phyloP scores from a whole-genome alignment of 2,329 filamentous ascomycete genomes.

The Alternaria novae-zelandiae region DNA sequence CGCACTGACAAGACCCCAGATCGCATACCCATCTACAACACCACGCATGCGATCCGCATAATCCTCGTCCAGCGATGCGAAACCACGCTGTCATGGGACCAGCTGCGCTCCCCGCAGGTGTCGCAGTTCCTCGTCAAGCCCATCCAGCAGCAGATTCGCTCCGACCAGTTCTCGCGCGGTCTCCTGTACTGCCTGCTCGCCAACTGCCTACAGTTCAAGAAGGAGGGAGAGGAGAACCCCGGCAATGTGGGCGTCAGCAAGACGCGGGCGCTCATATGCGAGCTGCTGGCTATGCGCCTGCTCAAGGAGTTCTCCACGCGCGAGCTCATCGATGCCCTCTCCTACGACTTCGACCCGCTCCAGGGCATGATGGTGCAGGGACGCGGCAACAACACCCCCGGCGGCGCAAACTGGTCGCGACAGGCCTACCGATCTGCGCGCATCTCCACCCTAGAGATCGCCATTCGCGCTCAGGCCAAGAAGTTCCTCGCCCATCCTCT shows the following conservation, averaged over 20 bases:
- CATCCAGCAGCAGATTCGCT: constrained; percentile 86
- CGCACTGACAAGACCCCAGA: constrained; percentile 60
- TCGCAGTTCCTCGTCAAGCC: constrained; percentile 96
- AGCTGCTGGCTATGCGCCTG: constrained; percentile 86
- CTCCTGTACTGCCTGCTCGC: constrained; percentile 90
- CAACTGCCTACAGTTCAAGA: constrained; percentile 91
- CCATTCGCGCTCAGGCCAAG: constrained; percentile 91
- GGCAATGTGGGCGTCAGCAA: constrained; percentile 83
- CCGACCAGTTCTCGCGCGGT: constrained; percentile 82
- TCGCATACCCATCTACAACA: constrained; percentile 83
- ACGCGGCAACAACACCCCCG: constrained; percentile 35
- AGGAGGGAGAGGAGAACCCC: constrained; percentile 81
- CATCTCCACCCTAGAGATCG: constrained; percentile 89
- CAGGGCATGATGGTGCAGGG: constrained; percentile 72
- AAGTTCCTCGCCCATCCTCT: constrained; percentile 90
- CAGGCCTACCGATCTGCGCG: constrained; percentile 65
- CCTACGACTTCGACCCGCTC: constrained; percentile 92
- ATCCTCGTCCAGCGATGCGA: constrained; percentile 86
- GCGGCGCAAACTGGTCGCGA: constrained; percentile 31
- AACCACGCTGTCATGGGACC: constrained; percentile 92
- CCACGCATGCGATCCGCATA: constrained; percentile 87
- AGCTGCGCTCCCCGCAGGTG: constrained; percentile 92
- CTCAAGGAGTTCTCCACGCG: constrained; percentile 88
- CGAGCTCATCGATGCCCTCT: constrained; percentile 91
- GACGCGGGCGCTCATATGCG: constrained; percentile 86